Base-by-base conservation (phyloP, 2,329 filamentous ascomycete genomes). In the Ophiostoma fasciatum region DNA sequence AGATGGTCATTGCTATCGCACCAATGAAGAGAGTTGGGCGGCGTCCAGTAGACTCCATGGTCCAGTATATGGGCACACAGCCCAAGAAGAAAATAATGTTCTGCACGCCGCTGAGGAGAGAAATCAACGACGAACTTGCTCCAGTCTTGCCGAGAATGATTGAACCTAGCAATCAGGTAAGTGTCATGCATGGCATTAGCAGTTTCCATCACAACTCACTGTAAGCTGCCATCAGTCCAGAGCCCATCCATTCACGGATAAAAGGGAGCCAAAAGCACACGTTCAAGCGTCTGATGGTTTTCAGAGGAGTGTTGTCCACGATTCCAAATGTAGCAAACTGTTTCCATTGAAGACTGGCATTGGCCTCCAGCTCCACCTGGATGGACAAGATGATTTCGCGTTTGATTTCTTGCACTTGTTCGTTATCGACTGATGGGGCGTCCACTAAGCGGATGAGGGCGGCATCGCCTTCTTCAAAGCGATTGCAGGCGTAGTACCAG, bases 401-500 rank as follows among this genome's bases (percentile, higher is more conserved):
- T 18, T 27, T 27, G 11, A 21, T 27, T 2, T 7, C 14, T 23
- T 33, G 30, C n/a, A 37, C 29, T 6, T n/a, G 10, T 1, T 5
- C 14, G 14, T 32, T n/a, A 4, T 9, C n/a, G 10, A 12, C n/a
- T 3, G n/a, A n/a, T n/a, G 10, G 12, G 3, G 12, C n/a, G 25
- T 37, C 35, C 4, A n/a, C 12, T 5, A 37, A 15, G 2, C 17
- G 25, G 6, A 5, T 13, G 4, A 37, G 26, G 4, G 22, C 20
- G 8, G 17, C 30, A 18, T 37, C 35, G 23, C 35, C 35, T 15
- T 37, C 35, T 7, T 28, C 35, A 4, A 29, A 21, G 7, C 30
- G 29, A 18, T 28, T 28, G n/a, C 21, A n/a, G 3, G 35, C 35
- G 19, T 37, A 37, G 35, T 37, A 37, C 35, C 35, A 37, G 13